These are phyloP conservation scores for Akebia trifoliata DNA, from an alignment of 164 flowering plant genomes.

Conservation along the genomic window DNA sequence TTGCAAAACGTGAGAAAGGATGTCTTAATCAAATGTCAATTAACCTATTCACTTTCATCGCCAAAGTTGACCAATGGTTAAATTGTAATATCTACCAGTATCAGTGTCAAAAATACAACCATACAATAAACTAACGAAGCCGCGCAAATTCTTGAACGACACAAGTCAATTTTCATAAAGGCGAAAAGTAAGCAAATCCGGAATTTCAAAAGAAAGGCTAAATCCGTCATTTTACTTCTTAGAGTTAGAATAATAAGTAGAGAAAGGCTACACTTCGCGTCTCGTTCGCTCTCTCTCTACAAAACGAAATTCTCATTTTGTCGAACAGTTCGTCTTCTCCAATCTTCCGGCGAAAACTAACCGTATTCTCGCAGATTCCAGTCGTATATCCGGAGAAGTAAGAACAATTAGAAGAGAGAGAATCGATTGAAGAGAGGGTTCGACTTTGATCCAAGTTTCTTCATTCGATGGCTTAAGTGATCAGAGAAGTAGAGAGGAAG, in stretches of 20 bases:
- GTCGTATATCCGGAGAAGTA: background rate
- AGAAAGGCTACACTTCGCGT: constrained; percentile 39
- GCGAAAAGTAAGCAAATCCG: constrained; percentile 7
- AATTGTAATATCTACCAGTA: background rate
- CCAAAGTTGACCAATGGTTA: background rate
- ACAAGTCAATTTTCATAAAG: constrained; percentile 18
- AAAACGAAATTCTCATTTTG: constrained; percentile 19
- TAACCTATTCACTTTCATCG: background rate
- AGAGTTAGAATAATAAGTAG: background rate
- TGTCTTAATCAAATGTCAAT: background rate
- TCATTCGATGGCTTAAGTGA: constrained; percentile 17
- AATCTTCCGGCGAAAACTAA: background rate
- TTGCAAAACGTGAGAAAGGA: background rate
- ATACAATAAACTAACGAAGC: background rate
- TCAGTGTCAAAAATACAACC: background rate
- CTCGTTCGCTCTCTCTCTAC: constrained; percentile 26
- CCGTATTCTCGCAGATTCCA: constrained; percentile 1
- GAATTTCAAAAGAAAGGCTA: constrained; percentile 26
- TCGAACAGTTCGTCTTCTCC: constrained; percentile 23
- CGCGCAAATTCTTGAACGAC: background rate
- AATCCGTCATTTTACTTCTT: constrained; percentile 31
- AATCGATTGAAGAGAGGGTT: background rate
- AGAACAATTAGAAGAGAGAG: background rate
- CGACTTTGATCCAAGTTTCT: no score
- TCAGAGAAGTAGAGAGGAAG: constrained; percentile 7